Evolutionary conservation across 805 yeast species (phyloP).

Genomic region (Saccharomyces cerevisiae): DNA sequence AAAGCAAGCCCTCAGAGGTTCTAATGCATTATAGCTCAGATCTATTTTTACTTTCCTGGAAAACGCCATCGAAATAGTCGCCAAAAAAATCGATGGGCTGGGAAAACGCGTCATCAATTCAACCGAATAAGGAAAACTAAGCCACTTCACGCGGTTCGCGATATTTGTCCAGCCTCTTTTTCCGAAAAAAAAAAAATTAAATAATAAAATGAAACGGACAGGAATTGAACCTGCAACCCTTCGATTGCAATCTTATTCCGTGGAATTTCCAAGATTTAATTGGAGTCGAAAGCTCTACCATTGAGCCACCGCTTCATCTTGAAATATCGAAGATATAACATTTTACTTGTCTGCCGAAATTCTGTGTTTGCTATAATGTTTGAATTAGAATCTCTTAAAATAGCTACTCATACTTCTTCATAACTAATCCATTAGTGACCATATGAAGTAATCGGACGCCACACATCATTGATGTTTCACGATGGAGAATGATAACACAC

Average conservation of each 20-base stretch:
- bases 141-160: not conserved
- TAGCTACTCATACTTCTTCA: too few species aligned
- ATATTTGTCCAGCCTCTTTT: not conserved
- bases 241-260: constrained; percentile 37
- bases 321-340: not conserved
- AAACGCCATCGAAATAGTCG: not conserved
- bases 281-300: constrained; percentile 68
- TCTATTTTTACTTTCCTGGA: not conserved
- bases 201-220: constrained; percentile 47
- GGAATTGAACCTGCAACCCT: constrained; percentile 73
- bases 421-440: too few species aligned
- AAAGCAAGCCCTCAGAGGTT: not conserved
- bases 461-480: too few species aligned
- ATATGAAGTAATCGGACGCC: too few species aligned
- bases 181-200: not conserved
- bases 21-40: not conserved
- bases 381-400: too few species aligned
- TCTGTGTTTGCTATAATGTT: too few species aligned
- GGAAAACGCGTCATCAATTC: not conserved
- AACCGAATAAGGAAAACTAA: not conserved
- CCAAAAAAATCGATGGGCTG: not conserved
- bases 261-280: constrained; percentile 27
- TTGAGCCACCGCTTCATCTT: constrained; percentile 56
- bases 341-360: too few species aligned
- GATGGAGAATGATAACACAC: too few species aligned